Conservation (phyloP, 345 rosid genomes). For the Syzygium jambos region DNA sequence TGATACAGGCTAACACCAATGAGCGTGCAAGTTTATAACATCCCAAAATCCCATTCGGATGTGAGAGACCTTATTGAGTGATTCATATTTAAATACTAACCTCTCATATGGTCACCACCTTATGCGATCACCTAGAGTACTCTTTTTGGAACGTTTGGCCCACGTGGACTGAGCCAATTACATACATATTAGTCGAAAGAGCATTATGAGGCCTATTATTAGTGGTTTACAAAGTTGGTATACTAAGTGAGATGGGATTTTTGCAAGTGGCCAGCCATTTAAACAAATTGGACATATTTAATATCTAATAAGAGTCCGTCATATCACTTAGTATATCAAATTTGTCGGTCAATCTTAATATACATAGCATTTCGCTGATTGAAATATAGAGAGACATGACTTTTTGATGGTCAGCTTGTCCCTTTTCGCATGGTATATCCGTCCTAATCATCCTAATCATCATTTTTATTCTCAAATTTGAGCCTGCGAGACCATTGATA, state of each 20-base stretch:
- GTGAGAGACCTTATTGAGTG: neutral
- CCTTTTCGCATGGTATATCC: neutral
- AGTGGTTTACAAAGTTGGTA: neutral
- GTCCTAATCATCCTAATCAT: neutral
- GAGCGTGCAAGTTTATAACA: too few species aligned
- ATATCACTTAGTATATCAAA: neutral
- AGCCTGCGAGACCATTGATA: neutral
- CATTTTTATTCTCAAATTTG: neutral
- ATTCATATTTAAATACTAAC: neutral
- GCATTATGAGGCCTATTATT: neutral
- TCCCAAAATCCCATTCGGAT: neutral
- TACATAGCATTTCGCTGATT: neutral
- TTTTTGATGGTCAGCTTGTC: neutral
- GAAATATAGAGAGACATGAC: neutral
- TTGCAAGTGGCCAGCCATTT: neutral
- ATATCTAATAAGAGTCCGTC: neutral
- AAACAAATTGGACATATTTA: neutral
- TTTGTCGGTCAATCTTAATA: neutral
- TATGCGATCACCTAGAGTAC: neutral
- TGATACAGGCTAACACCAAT: too few species aligned
- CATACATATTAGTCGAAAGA: neutral
- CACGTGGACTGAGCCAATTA: neutral
- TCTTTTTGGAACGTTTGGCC: fast-evolving
- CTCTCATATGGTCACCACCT: neutral
- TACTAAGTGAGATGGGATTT: neutral